Conservation (phyloP, 371 early-diverging fungal species). For the Mortierella sp. region DNA sequence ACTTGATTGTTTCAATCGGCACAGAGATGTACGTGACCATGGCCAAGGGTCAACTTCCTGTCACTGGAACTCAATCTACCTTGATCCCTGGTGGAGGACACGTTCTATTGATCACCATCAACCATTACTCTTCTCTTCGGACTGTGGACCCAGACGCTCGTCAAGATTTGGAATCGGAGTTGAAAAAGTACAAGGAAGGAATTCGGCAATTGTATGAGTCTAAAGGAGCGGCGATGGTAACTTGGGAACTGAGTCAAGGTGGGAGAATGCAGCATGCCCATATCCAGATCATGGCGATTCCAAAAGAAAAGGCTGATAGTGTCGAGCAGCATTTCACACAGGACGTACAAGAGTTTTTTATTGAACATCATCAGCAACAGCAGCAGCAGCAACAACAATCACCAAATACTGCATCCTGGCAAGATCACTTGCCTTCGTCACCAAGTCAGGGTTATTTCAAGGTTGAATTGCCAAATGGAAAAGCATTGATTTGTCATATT, state of each 20-base stretch:
- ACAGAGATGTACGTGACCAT: conserved; percentile 78
- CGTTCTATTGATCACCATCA: conserved; percentile 79
- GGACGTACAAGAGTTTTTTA: conserved; percentile 49
- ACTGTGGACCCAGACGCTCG: conserved; percentile 61
- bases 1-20: conserved; percentile 83
- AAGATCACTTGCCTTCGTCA: conserved; percentile 63
- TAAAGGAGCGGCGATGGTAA: conserved; percentile 69
- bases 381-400: conserved; percentile 1
- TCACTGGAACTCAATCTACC: conserved; percentile 8
- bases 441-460: conserved; percentile 64
- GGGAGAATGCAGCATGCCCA: conserved; percentile 73
- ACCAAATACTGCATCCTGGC: conserved; percentile 24
- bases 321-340: conserved; percentile 51
- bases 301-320: conserved; percentile 46
- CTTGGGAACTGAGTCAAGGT: conserved; percentile 77
- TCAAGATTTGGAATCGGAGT: conserved; percentile 62
- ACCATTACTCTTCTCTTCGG: conserved; percentile 71
- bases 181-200: conserved; percentile 70
- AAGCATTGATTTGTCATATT: conserved; percentile 61
- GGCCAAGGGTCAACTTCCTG: conserved; percentile 75
- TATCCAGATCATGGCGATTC: conserved; percentile 74
- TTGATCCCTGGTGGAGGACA: conserved; percentile 80
- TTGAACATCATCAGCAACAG: conserved; percentile 45
- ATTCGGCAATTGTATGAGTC: conserved; percentile 62
- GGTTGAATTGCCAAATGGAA: conserved; percentile 73